Base-by-base conservation (phyloP, 2,329 filamentous ascomycete species). In the Anthostomella pinea region DNA sequence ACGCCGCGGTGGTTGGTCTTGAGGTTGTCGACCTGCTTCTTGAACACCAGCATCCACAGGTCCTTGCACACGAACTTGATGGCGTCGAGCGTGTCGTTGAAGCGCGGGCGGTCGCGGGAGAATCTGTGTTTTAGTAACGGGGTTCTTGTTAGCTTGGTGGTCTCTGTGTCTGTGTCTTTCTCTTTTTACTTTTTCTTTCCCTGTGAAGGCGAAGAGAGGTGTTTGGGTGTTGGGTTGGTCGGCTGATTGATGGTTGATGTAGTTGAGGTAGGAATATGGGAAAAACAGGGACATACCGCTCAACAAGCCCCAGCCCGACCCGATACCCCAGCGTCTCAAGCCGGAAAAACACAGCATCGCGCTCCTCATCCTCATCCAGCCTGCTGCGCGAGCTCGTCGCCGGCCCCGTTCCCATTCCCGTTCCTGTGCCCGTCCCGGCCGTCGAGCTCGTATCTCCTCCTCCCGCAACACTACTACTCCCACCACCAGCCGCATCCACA, bases 51-150 rank as follows among this genome's bases (percentile, higher is more conserved):
- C 21, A 81, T 89, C 93, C 93, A 98, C 28, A 98, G 74, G 63
- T 98, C 93, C 70, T 98, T 98, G 77, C 93, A 98, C 32, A 98
- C 73, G 58, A 98, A 97, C 63, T 98, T 98, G 62, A 98, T 98
- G 32, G 90, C 85, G 59, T 97, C 93, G 26, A 98, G 79, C 4
- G 90, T 90, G 53, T 95, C 89, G 44, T 84, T 87, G 59, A 96
- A 94, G 31, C 89, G 85, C 25, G 91, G 88, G 33, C 88, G 77
- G 60, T 94, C 86, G 57, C 79, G 75, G 8, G 85, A 88, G 69
- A 93, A 90, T 35, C 86, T 89, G 38, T 30, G 18, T 15, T 21
- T 11, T n/a, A n/a, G n/a, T n/a, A n/a, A n/a, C n/a, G n/a, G n/a
- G n/a, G n/a, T 36, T 17, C 17, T 2, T 9, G 15, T 19, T 23